phyloP scores from a whole-genome alignment of 495 filamentous ascomycete species.

The Aspergillus ellipticus region DNA sequence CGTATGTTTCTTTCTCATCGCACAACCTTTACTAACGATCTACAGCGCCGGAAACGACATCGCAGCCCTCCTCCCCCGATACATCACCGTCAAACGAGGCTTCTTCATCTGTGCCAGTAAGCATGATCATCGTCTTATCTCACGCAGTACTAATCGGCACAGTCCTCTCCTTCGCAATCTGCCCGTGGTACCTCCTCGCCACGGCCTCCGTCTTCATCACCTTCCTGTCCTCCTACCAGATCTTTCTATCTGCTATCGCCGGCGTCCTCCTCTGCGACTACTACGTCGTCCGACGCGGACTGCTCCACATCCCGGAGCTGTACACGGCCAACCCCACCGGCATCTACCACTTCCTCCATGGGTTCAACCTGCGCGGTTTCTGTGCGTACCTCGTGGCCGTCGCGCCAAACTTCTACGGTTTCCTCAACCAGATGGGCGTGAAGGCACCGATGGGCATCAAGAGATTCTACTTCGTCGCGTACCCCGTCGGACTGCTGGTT shows the following conservation, averaged over 20 bases:
- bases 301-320: conserved; percentile 23
- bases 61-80: conserved; percentile 25
- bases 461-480: conserved; percentile 35
- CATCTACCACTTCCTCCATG: conserved; percentile 20
- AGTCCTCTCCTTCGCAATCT: conserved; percentile 29
- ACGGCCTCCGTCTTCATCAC: conserved; percentile 29
- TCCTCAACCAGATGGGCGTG: conserved; percentile 37
- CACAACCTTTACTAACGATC: background rate
- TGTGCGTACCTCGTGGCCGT: conserved; percentile 25
- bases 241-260: conserved; percentile 33
- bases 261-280: conserved; percentile 31
- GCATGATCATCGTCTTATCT: background rate
- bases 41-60: conserved; percentile 29
- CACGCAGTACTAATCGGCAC: background rate
- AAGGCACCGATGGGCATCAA: conserved; percentile 24
- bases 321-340: conserved; percentile 21
- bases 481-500: conserved; percentile 27
- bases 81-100: conserved; percentile 29
- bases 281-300: conserved; percentile 27
- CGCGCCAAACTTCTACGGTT: conserved; percentile 34
- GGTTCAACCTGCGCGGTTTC: conserved; percentile 25
- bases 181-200: conserved; percentile 32
- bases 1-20: conserved; percentile 10
- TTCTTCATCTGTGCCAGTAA: conserved; percentile 27
- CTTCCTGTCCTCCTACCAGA: conserved; percentile 31